Evolutionary conservation across 768 basidiomycete species (phyloP), one percentile per base, ranked within the genome.

Genomic region (Mycena venus): DNA sequence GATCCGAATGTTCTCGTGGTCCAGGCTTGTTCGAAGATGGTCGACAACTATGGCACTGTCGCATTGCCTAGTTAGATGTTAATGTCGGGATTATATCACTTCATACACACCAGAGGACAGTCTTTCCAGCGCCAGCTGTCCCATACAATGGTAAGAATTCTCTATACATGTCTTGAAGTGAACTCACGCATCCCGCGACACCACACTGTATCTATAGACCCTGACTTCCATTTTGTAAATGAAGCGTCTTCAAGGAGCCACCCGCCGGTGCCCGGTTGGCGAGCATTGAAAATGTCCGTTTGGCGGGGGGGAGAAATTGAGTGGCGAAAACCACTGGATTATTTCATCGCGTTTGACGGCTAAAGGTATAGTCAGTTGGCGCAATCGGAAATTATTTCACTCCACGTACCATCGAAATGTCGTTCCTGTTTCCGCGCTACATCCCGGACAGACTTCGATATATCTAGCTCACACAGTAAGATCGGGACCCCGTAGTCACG

Each of bases 241-340:
- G 0, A n/a, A 1, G n/a, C 4, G n/a, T 10, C 40, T 36, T 49
- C 7, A 4, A 65, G 32, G 15, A 72, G 21, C 70, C 70, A 72
- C 19, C 55, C 32, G 1, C 70, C 70, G 2, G 70, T 58, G 5
- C 38, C 58, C 29, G 53, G 29, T 3, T 61, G 53, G 25, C 68
- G 68, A 15, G 19, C 27, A n/a, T 29, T 17, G 1, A 31, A 49
- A 11, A 70, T 62, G n/a, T 62, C 59, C 12, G 53, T 38, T 15
- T 70, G 68, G 5, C 58, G 36, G 6, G n/a, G n/a, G 36, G 25
- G 61, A 59, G 40, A 60, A 60, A 29, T 69, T 69, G 36, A 62
- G 42, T 4, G 62, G 70, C 0, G 70, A 72, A 11, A 36, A 61
- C 60, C 60, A 72, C 25, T 71, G 21, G 1, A 71, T 53, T 6